These are phyloP conservation scores for Ceratobasidium sp. DNA, from an alignment of 1,284 basidiomycete genomes.

Conservation along the genomic window DNA sequence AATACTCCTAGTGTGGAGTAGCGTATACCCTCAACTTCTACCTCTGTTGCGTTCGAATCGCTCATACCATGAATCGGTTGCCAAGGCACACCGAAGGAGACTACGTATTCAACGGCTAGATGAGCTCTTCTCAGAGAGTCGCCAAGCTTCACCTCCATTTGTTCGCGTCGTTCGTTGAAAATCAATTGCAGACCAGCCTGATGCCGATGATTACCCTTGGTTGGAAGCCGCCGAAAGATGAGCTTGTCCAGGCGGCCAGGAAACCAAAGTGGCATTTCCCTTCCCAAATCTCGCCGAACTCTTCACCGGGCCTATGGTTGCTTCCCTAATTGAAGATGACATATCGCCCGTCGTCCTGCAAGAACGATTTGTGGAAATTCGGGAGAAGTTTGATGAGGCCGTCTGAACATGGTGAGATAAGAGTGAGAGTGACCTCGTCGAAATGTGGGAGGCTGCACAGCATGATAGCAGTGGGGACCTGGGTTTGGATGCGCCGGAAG, in stretches of 20 bases:
- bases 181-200: too few species aligned
- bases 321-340: background rate
- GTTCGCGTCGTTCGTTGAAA: background rate
- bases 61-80: background rate
- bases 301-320: background rate
- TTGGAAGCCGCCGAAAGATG: background rate
- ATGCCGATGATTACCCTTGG: background rate
- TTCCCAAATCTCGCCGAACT: background rate
- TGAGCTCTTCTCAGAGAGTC: background rate
- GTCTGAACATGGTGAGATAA: background rate
- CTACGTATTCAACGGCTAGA: background rate
- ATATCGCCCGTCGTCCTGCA: background rate
- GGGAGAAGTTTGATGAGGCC: background rate
- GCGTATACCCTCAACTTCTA: constrained; percentile 3
- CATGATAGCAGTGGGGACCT: too few species aligned
- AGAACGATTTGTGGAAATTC: background rate
- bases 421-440: background rate
- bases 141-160: background rate
- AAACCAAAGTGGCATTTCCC: background rate
- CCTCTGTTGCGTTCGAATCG: background rate
- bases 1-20: background rate
- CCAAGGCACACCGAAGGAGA: background rate
- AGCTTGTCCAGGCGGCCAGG: too few species aligned
- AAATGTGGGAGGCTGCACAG: background rate
- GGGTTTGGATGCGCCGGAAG: too few species aligned